phyloP scores from a whole-genome alignment of 768 basidiomycete genomes.

The Trametes cinnabarina region DNA sequence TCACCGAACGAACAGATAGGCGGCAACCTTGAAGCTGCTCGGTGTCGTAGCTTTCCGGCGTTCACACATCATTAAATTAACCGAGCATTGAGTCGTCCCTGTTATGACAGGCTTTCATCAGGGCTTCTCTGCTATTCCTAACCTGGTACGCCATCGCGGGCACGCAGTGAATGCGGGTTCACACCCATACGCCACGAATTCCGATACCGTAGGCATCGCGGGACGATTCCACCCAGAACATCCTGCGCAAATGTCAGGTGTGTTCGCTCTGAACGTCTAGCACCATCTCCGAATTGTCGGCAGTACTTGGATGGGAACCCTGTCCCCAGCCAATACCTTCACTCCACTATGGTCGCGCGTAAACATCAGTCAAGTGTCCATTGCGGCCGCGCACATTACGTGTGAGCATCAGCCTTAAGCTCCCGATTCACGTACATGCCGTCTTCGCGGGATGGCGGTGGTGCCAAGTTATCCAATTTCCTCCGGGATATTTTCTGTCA shows the following conservation, averaged over 20 bases:
- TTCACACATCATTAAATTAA: conserved; percentile 1
- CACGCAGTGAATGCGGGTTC: neutral
- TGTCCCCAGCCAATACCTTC: neutral
- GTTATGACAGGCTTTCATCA: neutral
- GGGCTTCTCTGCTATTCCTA: neutral
- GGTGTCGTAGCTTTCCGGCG: neutral
- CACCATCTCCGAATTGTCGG: neutral
- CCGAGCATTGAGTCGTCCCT: conserved; percentile 1
- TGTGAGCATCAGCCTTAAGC: neutral
- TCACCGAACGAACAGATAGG: neutral
- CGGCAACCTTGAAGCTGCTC: neutral
- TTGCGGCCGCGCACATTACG: neutral
- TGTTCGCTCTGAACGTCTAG: neutral
- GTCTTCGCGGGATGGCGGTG: neutral
- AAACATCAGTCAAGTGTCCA: neutral
- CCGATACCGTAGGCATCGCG: neutral
- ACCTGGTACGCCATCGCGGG: neutral
- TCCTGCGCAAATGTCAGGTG: neutral
- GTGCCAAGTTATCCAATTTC: neutral
- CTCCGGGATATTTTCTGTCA: neutral
- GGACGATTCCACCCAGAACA: neutral
- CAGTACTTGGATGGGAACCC: conserved; percentile 4
- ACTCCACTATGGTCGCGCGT: neutral
- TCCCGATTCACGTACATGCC: conserved; percentile 13
- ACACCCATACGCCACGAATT: neutral